phyloP scores from a whole-genome alignment of 2,329 filamentous ascomycete genomes.

The Aspergillus sp. region DNA sequence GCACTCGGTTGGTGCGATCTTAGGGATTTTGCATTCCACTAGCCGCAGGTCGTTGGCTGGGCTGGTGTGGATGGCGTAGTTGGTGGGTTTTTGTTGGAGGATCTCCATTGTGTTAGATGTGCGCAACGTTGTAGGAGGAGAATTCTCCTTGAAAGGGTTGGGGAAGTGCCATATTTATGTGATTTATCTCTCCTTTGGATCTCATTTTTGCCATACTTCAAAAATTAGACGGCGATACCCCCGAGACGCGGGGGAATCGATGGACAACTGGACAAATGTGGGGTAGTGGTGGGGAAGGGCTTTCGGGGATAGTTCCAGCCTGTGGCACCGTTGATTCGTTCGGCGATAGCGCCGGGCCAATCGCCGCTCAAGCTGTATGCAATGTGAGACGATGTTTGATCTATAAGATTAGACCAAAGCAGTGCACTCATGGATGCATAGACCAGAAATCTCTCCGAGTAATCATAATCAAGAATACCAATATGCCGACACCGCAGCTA shows the following conservation, averaged over 20 bases:
- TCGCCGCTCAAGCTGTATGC: not conserved
- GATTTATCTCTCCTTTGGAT: not conserved
- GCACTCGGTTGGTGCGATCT: conserved; percentile 16
- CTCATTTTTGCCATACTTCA: not conserved
- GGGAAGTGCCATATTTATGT: not conserved
- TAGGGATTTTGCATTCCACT: conserved; percentile 22
- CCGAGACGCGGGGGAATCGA: not conserved
- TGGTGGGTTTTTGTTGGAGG: conserved; percentile 17
- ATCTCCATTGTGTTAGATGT: conserved; percentile 17
- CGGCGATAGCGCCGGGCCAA: not conserved
- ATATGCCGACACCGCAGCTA: not conserved
- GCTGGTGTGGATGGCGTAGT: conserved; percentile 23
- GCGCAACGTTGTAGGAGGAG: not conserved
- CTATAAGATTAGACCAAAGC: not conserved
- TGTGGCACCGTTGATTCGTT: not conserved
- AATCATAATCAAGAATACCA: not conserved
- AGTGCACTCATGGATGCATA: not conserved
- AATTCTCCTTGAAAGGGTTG: not conserved
- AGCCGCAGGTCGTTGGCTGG: conserved; percentile 21
- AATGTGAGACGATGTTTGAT: too few species aligned
- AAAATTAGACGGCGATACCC: not conserved
- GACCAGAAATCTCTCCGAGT: not conserved
- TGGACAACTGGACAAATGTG: not conserved
- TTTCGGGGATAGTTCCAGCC: not conserved
- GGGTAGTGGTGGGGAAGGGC: not conserved